Base-by-base conservation (phyloP, 495 filamentous ascomycete species). In the Daldinia childiae region DNA sequence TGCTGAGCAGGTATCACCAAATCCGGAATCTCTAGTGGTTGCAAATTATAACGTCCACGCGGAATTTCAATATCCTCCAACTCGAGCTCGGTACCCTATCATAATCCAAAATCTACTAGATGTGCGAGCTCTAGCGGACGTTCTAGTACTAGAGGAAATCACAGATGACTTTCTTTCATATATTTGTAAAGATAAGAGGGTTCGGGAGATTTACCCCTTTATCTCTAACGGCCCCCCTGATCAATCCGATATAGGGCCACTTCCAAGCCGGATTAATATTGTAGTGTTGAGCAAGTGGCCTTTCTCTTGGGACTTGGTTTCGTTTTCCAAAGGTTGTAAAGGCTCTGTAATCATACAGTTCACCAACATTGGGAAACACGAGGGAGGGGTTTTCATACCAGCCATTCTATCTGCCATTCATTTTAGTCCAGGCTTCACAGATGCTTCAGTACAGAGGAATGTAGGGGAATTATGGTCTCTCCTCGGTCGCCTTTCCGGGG, bases 61-160 rank as follows among this genome's bases (percentile, higher is more conserved):
- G 12, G 87, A 89, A 34, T 84, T 85, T 34, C 64, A 79, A 14
- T 81, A 80, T 51, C 85, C 87, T 0, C 78, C 83, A 3, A 78
- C 82, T n/a, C 59, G 74, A 15, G 74, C 79, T 21, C 82, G 87
- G 43, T 83, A 88, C 74, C 80, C 85, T 6, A 77, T 85, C 17
- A 68, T 89, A 19, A 50, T 87, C 36, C 62, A 78, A 15, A 82
- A 81, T 66, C 74, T 87, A 45, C 67, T 88, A 51, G 71, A 81
- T 6, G 17, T 69, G 0, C 27, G 64, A 5, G 79, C 80, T 27
- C 48, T 65, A 1, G 78, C 84, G 12, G 82, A 87, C 68, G 74
- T 87, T 15, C 66, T 89, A n/a, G 77, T 86, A 19, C 78, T 90
- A 7, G 81, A 89, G 74, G 87, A 89, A 75, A 85, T 89, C 24